phyloP scores from a whole-genome alignment of 345 rosid species.

The Brassica nigra region DNA sequence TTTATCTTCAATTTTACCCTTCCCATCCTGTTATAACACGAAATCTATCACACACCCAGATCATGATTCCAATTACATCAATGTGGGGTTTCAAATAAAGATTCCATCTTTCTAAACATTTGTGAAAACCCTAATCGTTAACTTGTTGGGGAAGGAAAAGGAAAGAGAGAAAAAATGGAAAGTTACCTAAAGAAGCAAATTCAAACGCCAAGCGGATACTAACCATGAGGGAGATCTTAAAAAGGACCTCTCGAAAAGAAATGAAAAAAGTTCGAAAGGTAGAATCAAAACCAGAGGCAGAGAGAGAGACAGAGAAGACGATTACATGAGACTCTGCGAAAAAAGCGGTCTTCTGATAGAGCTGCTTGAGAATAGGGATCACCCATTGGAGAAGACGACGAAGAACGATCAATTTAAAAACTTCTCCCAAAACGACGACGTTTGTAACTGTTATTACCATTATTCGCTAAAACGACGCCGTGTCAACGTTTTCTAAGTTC shows the following conservation, averaged over 20 bases:
- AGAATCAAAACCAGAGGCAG: slow-evolving; percentile 38
- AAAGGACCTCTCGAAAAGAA: slow-evolving; percentile 24
- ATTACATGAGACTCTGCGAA: slow-evolving; percentile 34
- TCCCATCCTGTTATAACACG: slow-evolving; percentile 61
- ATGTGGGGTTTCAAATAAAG: not conserved
- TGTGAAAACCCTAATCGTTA: slow-evolving; percentile 33
- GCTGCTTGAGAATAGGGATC: slow-evolving; percentile 47
- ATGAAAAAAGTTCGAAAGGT: not conserved
- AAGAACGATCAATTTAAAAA: not conserved
- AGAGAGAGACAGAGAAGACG: slow-evolving; percentile 44
- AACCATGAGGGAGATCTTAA: slow-evolving; percentile 41
- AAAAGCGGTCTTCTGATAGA: slow-evolving; percentile 38
- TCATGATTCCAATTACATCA: not conserved
- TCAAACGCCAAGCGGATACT: slow-evolving; percentile 43
- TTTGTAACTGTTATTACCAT: not conserved
- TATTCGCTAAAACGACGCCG: not conserved
- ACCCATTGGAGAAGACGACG: slow-evolving; percentile 9
- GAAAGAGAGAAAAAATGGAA: slow-evolving; percentile 18
- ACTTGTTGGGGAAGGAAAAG: slow-evolving; percentile 8
- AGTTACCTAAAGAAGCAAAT: slow-evolving; percentile 40
- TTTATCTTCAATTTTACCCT: slow-evolving; percentile 88
- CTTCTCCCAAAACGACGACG: not conserved
- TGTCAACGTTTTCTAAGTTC: not conserved
- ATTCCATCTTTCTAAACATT: not conserved
- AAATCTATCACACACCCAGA: not conserved